Evolutionary conservation across 1,284 basidiomycete genomes (phyloP).

Genomic region (Ganoderma lucidum): DNA sequence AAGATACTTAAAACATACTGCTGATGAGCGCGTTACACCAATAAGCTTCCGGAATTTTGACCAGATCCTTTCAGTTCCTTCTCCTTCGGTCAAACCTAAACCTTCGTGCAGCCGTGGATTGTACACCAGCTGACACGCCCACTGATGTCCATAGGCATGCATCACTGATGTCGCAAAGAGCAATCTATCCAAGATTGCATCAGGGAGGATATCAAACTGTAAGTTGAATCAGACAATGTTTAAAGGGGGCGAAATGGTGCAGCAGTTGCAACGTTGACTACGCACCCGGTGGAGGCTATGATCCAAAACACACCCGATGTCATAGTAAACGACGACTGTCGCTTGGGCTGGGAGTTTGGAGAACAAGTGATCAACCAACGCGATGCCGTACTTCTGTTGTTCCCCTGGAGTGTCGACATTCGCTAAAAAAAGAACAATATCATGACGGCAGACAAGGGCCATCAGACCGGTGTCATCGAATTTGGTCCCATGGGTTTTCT

Average conservation of each 20-base stretch:
- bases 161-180: slow-evolving; percentile 47
- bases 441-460: too few species aligned
- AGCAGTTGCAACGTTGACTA: neutral
- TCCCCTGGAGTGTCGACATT: slow-evolving; percentile 53
- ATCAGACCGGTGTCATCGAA: too few species aligned
- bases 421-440: slow-evolving; percentile 44
- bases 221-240: too few species aligned
- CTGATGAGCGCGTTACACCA: slow-evolving; percentile 40
- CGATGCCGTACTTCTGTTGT: slow-evolving; percentile 48
- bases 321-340: slow-evolving; percentile 45
- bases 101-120: slow-evolving; percentile 44
- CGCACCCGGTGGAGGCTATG: slow-evolving; percentile 42
- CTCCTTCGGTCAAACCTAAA: slow-evolving; percentile 45
- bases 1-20: slow-evolving; percentile 14
- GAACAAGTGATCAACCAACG: slow-evolving; percentile 44
- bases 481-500: too few species aligned
- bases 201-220: slow-evolving; percentile 44
- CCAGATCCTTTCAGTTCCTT: slow-evolving; percentile 41
- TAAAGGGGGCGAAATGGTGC: neutral
- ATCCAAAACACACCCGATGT: slow-evolving; percentile 50
- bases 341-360: slow-evolving; percentile 39
- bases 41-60: slow-evolving; percentile 40
- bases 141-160: slow-evolving; percentile 51
- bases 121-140: slow-evolving; percentile 49
- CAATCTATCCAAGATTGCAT: slow-evolving; percentile 33